Conservation (phyloP, 2,329 filamentous ascomycete species). For the Fusarium multiceps region DNA sequence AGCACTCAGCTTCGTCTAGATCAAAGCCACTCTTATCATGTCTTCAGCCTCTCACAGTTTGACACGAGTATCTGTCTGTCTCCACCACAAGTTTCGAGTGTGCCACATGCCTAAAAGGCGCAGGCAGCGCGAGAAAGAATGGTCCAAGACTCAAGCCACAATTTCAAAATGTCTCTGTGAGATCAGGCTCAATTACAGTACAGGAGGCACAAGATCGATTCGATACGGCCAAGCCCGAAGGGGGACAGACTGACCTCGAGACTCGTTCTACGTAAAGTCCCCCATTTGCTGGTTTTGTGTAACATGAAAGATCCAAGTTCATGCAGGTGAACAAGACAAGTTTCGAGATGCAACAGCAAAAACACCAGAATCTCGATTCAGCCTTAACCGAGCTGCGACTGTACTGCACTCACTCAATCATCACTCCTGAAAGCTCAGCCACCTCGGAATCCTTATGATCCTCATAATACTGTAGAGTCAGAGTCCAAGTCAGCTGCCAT, state of each 20-base stretch:
- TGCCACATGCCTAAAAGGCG: conserved; percentile 40
- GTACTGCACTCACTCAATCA: conserved; percentile 1
- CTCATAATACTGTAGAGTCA: neutral
- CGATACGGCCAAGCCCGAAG: conserved; percentile 9
- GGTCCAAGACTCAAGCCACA: conserved; percentile 22
- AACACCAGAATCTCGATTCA: conserved; percentile 31
- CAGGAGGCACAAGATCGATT: conserved; percentile 12
- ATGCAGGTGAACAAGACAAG: conserved; percentile 19
- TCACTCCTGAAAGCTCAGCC: conserved; percentile 3
- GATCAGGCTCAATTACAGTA: conserved; percentile 7
- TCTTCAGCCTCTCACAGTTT: conserved; percentile 48
- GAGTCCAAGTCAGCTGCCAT: conserved; percentile 6
- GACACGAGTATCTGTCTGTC: conserved; percentile 47
- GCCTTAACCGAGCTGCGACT: conserved; percentile 2
- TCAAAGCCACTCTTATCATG: conserved; percentile 36
- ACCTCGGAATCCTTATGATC: conserved; percentile 3
- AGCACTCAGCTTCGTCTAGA: conserved; percentile 19
- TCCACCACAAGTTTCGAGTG: conserved; percentile 32
- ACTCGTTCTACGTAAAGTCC: neutral
- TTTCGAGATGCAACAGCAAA: conserved; percentile 19
- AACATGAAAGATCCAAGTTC: conserved; percentile 18
- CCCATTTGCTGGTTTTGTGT: conserved; percentile 13
- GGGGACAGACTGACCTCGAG: neutral
- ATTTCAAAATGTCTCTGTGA: conserved; percentile 12
- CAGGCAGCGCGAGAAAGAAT: neutral